A percentile compares a stretch with the other conserved stretches of the same genome.
phyloP scores from a whole-genome alignment of 192 early-diverging fungal species.

The Backusella tuberculispora region DNA sequence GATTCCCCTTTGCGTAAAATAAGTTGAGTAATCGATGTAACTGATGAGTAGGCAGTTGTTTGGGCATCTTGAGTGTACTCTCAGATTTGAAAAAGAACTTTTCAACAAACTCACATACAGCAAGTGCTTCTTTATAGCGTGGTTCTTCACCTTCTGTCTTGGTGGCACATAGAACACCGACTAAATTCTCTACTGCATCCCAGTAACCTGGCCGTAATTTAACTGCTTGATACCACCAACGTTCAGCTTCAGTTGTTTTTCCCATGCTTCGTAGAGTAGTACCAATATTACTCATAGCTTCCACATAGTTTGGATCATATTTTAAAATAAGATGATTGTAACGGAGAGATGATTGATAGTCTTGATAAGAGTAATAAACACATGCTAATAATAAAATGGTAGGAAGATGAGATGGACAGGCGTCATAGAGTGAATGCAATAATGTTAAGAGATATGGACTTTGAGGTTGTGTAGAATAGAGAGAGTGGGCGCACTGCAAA shows the following conservation, averaged over 20 bases:
- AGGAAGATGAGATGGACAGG: slow-evolving; percentile 72
- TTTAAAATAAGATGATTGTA: slow-evolving; percentile 85
- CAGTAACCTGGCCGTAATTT: slow-evolving; percentile 86
- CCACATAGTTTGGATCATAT: slow-evolving; percentile 85
- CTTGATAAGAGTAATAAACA: slow-evolving; percentile 79
- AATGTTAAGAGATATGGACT: slow-evolving; percentile 56
- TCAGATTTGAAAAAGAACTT: slow-evolving; percentile 46
- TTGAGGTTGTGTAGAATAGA: slow-evolving; percentile 61
- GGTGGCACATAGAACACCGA: slow-evolving; percentile 73
- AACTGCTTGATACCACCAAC: slow-evolving; percentile 85
- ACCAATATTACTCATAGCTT: slow-evolving; percentile 91
- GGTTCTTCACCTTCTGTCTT: slow-evolving; percentile 39
- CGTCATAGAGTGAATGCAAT: slow-evolving; percentile 53
- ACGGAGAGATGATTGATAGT: slow-evolving; percentile 71
- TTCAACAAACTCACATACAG: slow-evolving; percentile 84
- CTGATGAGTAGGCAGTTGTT: slow-evolving; percentile 61
- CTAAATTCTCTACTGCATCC: slow-evolving; percentile 90
- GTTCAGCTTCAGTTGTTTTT: slow-evolving; percentile 72
- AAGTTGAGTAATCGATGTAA: slow-evolving; percentile 77
- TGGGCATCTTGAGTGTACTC: slow-evolving; percentile 37
- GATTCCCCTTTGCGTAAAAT: slow-evolving; percentile 86
- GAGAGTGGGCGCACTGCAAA: slow-evolving; percentile 61
- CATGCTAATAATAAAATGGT: slow-evolving; percentile 87
- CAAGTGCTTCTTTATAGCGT: slow-evolving; percentile 78
- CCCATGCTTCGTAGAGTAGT: slow-evolving; percentile 85